A percentile compares a stretch with the other conserved stretches of the same genome.
Conservation (phyloP, 805 yeast species). For the Saccharomycopsis babjevae region DNA sequence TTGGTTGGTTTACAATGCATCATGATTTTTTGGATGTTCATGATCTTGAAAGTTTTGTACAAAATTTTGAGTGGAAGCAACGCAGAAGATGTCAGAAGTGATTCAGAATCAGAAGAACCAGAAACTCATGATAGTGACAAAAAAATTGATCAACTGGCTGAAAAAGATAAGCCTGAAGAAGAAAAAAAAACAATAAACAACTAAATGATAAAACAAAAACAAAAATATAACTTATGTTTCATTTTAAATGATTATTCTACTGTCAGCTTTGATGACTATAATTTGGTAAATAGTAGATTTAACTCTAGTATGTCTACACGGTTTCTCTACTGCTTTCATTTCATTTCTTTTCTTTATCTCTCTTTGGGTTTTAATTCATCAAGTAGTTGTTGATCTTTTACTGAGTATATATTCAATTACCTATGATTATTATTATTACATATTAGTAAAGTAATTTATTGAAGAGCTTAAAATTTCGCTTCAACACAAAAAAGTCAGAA, state of each 20-base stretch:
- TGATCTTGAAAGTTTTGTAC: slow-evolving; percentile 60
- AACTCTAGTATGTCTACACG: no score
- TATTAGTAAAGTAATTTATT: no score
- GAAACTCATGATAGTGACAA: slow-evolving; percentile 2
- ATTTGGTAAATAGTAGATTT: no score
- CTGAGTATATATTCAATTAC: no score
- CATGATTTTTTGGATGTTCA: slow-evolving; percentile 61
- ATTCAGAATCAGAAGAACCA: slow-evolving; percentile 46
- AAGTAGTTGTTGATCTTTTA: no score
- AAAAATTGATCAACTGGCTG: neutral
- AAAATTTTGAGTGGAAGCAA: slow-evolving; percentile 61
- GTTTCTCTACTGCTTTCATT: no score
- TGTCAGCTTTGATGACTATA: no score
- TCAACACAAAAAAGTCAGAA: no score
- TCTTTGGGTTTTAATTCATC: no score
- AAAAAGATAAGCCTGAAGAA: neutral
- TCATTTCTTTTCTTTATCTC: no score
- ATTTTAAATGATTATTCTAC: neutral
- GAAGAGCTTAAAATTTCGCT: no score
- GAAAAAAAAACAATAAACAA: neutral
- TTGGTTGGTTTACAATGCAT: slow-evolving; percentile 59
- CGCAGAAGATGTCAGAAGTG: slow-evolving; percentile 85
- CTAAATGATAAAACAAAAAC: neutral
- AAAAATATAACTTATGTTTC: neutral
- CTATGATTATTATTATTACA: no score